phyloP scores from a whole-genome alignment of 495 filamentous ascomycete genomes.

The Podospora pseudocomata region DNA sequence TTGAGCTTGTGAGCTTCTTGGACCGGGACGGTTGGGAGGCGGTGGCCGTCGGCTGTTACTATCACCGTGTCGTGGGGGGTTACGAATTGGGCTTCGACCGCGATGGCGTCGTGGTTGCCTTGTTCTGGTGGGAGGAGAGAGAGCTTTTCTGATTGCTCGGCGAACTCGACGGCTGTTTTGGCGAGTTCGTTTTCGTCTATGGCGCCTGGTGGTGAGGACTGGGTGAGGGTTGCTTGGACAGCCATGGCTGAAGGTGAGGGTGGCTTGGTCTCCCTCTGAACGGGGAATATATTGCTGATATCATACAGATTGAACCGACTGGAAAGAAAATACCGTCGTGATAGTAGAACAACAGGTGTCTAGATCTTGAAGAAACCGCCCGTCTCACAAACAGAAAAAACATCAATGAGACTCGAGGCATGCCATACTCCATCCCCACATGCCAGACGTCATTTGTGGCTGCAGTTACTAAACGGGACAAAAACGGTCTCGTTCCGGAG shows the following conservation, averaged over 20 bases:
- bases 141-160: conserved; percentile 60
- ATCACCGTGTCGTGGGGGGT: conserved; percentile 70
- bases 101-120: conserved; percentile 38
- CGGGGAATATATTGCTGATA: neutral
- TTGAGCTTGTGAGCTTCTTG: conserved; percentile 67
- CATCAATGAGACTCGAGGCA: neutral
- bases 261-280: too few species aligned
- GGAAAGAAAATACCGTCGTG: neutral
- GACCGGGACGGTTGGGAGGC: conserved; percentile 62
- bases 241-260: neutral
- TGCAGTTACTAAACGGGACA: neutral
- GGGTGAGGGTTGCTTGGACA: neutral
- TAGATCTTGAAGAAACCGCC: neutral
- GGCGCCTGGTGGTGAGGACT: neutral
- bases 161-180: conserved; percentile 35
- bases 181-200: conserved; percentile 7
- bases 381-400: neutral
- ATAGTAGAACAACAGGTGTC: neutral
- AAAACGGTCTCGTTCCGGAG: neutral
- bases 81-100: conserved; percentile 63
- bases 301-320: neutral
- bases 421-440: neutral
- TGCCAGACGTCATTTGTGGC: conserved; percentile 2
- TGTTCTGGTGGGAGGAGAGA: conserved; percentile 40
- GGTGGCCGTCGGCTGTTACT: conserved; percentile 58